Conservation (phyloP, 345 rosid genomes). For the Firmiana major region DNA sequence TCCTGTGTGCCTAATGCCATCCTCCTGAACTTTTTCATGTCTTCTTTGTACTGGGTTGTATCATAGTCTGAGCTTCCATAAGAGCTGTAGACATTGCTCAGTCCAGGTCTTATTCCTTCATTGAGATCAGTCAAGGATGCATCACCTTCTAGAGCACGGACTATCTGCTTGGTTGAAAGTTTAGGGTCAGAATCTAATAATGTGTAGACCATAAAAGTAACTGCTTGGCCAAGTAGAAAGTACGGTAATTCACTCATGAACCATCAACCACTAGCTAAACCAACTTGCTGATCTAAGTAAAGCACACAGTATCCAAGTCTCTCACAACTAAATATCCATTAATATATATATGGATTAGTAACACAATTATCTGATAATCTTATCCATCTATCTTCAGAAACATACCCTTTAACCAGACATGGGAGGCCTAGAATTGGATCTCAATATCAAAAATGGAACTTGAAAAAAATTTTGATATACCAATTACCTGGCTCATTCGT, state of each 20-base stretch:
- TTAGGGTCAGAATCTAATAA: constrained; percentile 6
- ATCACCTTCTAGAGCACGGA: constrained; percentile 80
- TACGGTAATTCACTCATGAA: background rate
- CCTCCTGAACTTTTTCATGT: constrained; percentile 71
- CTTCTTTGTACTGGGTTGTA: constrained; percentile 64
- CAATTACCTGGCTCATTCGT: constrained; percentile 75
- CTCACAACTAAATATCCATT: background rate
- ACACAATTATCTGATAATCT: background rate
- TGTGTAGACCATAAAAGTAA: background rate
- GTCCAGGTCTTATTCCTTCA: constrained; percentile 67
- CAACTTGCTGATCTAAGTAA: background rate
- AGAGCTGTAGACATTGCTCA: constrained; percentile 49
- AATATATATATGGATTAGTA: background rate
- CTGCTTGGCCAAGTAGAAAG: background rate
- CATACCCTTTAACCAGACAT: background rate
- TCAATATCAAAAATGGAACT: background rate
- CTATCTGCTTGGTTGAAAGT: constrained; percentile 48
- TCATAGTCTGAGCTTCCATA: constrained; percentile 77
- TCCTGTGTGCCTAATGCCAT: constrained; percentile 67
- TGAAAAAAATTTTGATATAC: background rate
- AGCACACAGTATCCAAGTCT: background rate
- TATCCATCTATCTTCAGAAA: background rate
- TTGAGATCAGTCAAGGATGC: constrained; percentile 64
- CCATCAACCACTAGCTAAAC: background rate
- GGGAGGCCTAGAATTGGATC: background rate